Base-by-base conservation (phyloP, 1,139 yeast species). In the Geotrichum histeridarum region DNA sequence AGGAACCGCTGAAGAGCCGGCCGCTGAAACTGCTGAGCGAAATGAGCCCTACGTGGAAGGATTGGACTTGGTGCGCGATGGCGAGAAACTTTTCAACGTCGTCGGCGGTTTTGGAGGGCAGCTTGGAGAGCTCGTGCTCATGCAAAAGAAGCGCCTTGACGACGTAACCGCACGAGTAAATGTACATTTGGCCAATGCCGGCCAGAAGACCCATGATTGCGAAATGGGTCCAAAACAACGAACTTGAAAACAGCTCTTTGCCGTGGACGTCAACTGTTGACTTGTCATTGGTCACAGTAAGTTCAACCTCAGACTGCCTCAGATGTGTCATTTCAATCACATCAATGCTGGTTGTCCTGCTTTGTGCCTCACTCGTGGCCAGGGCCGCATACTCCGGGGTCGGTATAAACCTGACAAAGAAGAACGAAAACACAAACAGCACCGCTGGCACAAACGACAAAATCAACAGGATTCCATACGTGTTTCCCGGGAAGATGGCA, bases 101-200 rank as follows among this genome's bases (percentile, higher is more conserved):
- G 8, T 57, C 56, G 17, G 55, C 52, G 17, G 54, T 58, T 7
- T 18, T 43, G n/a, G 44, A 43, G 1, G 45, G 39, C n/a, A 35
- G 37, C 2, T 44, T 39, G 2, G 49, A 45, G 2, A 45, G 18
- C 22, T 45, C 11, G 37, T 52, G 31, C 45, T 52, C 51, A 17
- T 9, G 22, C 4, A 54, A 76, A 1, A 64, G 64, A 43, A 73
- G 63, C 1, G 90, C 86, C 60, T 81, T 78, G 30, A 84, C 80
- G 44, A 86, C 77, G 63, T 81, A 85, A 0, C 95, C 95, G 51
- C 86, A 81, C 4, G 87, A 80, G 63, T 80, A 84, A 33, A 86
- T 86, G 65, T 84, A 86, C 77, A 85, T 81, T 66, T 86, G 93
- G 8, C 94, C 94, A 57, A 83, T 75, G 1, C 90, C 87, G 61